Base-by-base conservation (phyloP, 163 green algal species). In the Coccomyxa subellipsoidea region DNA sequence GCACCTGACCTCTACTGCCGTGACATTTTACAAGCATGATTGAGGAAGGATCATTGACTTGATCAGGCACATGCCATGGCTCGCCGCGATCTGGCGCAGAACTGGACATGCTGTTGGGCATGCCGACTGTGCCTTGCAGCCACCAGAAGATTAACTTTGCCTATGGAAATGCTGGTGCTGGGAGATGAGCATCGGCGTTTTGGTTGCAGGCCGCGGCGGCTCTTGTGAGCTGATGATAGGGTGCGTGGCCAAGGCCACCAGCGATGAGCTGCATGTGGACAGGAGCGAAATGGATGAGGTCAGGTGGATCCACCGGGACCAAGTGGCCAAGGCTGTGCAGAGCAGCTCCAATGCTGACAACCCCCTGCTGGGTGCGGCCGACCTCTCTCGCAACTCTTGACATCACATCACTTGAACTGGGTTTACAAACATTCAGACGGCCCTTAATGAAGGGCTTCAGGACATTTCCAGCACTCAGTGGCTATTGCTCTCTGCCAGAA, bases 191-290 rank as follows among this genome's bases (percentile, higher is more conserved):
- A 54, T 23, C 40, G 10, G n/a, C 23, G 29, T 35, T 18, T 32
- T 73, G 66, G 29, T 27, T 80, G 75, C 85, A 91, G 88, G 88
- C 21, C 83, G 87, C 0, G 90, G 88, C 32, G 92, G 93, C 7
- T 89, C 86, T 7, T 95, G 92, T 76, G 94, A 97, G 91, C 90
- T 97, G 23, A 97, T 97, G 93, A 92, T 98, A 40, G 94, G 92
- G 18, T 96, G 92, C 89, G 86, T 96, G 32, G 93, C 91, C 18
- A 88, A 92, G 72, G 92, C 93, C 7, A 83, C 54, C 6, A 85
- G 69, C 70, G 86, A 91, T 29, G 84, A 90, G 12, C 82, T 96
- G 37, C 53, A 90, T 25, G 85, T 95, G 12, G 91, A 96, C 87
- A 79, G 84, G 9, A 83, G 85, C 7, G 91, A 97, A 85, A 95